phyloP scores from a whole-genome alignment of 2,329 filamentous ascomycete species.

The Trichoderma arundinaceum region DNA sequence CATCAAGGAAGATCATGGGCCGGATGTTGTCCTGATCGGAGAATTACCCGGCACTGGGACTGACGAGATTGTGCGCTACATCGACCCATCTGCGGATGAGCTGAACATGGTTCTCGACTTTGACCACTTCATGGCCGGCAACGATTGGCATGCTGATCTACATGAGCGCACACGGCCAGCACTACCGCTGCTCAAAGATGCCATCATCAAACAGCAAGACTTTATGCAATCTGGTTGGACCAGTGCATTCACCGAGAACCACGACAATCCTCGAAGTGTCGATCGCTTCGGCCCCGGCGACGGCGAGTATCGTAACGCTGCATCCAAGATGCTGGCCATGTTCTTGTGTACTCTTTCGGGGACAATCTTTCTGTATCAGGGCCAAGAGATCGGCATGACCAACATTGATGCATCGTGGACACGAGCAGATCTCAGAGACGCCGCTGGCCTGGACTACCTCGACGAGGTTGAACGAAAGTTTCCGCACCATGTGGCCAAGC shows the following conservation, averaged over 20 bases:
- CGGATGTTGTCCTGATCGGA: constrained; percentile 6
- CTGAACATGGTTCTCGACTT: constrained; percentile 38
- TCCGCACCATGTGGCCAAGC: constrained; percentile 44
- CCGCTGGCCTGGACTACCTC: too few relatives aligned
- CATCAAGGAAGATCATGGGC: constrained; percentile 2
- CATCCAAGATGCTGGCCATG: constrained; percentile 59
- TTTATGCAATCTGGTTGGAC: constrained; percentile 52
- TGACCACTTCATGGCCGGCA: neutral
- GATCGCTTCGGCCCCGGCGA: constrained; percentile 58
- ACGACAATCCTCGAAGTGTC: constrained; percentile 65
- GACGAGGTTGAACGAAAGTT: too few relatives aligned
- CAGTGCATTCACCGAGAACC: constrained; percentile 67
- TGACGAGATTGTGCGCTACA: constrained; percentile 12
- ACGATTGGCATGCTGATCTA: constrained; percentile 13
- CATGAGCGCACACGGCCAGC: neutral
- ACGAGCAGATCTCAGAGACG: constrained; percentile 34
- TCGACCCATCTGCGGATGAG: constrained; percentile 6
- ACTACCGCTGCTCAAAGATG: neutral
- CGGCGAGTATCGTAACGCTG: constrained; percentile 47
- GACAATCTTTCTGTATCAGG: constrained; percentile 64
- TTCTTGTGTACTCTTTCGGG: constrained; percentile 57
- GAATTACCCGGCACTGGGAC: constrained; percentile 6
- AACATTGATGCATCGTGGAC: constrained; percentile 45
- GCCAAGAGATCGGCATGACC: constrained; percentile 66
- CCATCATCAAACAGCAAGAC: neutral